Base-by-base conservation (phyloP, 495 filamentous ascomycete genomes). In the Annulohypoxylon bovei region DNA sequence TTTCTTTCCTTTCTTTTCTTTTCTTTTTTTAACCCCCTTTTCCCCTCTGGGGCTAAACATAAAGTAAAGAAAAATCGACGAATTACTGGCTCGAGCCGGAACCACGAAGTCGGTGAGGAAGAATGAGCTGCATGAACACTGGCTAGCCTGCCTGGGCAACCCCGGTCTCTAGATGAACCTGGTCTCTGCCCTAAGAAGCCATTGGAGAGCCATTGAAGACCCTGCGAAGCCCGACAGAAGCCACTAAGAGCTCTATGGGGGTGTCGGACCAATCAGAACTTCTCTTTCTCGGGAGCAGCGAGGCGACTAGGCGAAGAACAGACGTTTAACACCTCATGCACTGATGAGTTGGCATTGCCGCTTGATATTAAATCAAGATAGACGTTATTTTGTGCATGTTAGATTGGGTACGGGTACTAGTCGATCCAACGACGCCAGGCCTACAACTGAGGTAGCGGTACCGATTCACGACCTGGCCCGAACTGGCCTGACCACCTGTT, bases 341-440 rank as follows among this genome's bases (percentile, higher is more conserved):
- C 81, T 90, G 91, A 92, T 94, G 92, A 93, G 92, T 89, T 94
- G 92, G 90, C 92, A 93, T 78, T 87, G 87, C 88, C 72, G 85
- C 84, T 89, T 85, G 85, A 87, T 84, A 85, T 85, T 89, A 87
- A 86, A 83, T 81, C 79, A 81, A 82, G 81, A 81, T 79, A 79
- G 81, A 77, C 81, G 78, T 82, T 78, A 82, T 84, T 82, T 83
- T 80, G 80, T 82, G 80, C 75, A 80, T 74, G 74, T 81, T 80
- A 76, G 80, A 84, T 81, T 68, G 67, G 77, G 80, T 75, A 81
- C 74, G 67, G 72, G 75, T 71, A 74, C 67, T 62, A 67, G 60
- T 54, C 74, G 53, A 68, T 71, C 65, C 68, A 71, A 71, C 62
- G 56, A 22, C 56, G 54, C 46, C 56, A 50, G 30, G 68, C 68